These are phyloP conservation scores for Umbelopsis ramanniana DNA, from an alignment of 192 early-diverging fungal genomes.

Conservation along the genomic window DNA sequence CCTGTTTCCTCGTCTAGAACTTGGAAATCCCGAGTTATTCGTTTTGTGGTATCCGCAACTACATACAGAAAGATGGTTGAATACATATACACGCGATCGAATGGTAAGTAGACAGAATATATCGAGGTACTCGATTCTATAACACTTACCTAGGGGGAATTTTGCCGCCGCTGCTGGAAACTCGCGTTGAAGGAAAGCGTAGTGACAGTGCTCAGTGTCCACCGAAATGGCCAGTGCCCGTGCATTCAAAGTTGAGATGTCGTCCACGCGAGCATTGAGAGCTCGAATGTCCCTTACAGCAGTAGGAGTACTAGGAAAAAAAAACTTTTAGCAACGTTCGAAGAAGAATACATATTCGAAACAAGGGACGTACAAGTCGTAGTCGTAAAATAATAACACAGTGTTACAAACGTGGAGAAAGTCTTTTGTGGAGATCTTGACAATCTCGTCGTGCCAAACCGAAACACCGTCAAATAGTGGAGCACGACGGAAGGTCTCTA, in stretches of 20 bases:
- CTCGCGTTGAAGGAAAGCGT: conserved; percentile 22
- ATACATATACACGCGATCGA: not conserved
- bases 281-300: conserved; percentile 16
- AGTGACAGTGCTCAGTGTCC: conserved; percentile 27
- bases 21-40: conserved; percentile 22
- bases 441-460: not conserved
- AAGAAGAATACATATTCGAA: not conserved
- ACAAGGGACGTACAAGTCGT: conserved; percentile 25
- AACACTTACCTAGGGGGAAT: conserved; percentile 26
- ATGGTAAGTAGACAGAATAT: not conserved
- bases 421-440: conserved; percentile 9
- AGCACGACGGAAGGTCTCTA: not conserved
- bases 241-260: conserved; percentile 5
- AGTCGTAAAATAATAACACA: conserved; percentile 32
- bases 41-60: conserved; percentile 34
- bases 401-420: not conserved
- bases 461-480: not conserved
- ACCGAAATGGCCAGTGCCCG: conserved; percentile 25
- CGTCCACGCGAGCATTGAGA: conserved; percentile 6
- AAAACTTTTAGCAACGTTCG: not conserved
- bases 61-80: not conserved
- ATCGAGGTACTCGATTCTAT: too few relatives aligned
- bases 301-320: conserved; percentile 21
- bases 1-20: conserved; percentile 23
- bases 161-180: not conserved